Percentiles rank a stretch among this genome's conserved stretches.
Conservation (phyloP, 164 flowering plant genomes). For the Magnolia officinalis region DNA sequence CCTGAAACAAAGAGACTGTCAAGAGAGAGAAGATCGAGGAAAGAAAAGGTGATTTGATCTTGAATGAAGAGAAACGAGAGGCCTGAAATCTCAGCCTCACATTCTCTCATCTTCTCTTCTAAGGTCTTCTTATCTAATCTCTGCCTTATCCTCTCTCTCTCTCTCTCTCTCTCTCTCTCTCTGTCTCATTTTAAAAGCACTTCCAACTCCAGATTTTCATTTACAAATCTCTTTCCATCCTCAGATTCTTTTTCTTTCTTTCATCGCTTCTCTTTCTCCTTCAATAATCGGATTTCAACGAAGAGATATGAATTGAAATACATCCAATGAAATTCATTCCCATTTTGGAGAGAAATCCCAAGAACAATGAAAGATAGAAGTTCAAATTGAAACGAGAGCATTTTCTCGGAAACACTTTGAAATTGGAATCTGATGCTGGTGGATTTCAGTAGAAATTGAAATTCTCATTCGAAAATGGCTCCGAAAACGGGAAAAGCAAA, state of each 20-base stretch:
- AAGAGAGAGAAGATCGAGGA: not conserved
- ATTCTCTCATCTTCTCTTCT: conserved; percentile 10
- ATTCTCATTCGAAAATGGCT: conserved; percentile 52
- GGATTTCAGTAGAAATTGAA: not conserved
- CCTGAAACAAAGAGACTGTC: not conserved
- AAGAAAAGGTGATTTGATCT: no score
- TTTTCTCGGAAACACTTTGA: not conserved
- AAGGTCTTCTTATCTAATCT: not conserved
- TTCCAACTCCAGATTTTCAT: no score
- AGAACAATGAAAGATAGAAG: not conserved
- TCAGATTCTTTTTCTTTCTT: not conserved
- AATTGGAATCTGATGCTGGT: not conserved
- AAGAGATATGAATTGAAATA: no score
- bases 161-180: conserved; percentile 5
- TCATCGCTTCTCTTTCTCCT: not conserved
- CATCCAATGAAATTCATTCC: no score
- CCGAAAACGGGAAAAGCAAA: conserved; percentile 77
- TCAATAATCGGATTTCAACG: no score
- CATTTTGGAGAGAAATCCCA: not conserved
- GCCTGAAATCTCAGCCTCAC: conserved; percentile 44
- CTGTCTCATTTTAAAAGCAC: not conserved
- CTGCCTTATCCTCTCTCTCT: not conserved
- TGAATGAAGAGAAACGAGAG: conserved; percentile 44
- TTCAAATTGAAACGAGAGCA: not conserved
- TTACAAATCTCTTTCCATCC: not conserved